phyloP scores from a whole-genome alignment of 768 basidiomycete genomes.

The Mycena latifolia region DNA sequence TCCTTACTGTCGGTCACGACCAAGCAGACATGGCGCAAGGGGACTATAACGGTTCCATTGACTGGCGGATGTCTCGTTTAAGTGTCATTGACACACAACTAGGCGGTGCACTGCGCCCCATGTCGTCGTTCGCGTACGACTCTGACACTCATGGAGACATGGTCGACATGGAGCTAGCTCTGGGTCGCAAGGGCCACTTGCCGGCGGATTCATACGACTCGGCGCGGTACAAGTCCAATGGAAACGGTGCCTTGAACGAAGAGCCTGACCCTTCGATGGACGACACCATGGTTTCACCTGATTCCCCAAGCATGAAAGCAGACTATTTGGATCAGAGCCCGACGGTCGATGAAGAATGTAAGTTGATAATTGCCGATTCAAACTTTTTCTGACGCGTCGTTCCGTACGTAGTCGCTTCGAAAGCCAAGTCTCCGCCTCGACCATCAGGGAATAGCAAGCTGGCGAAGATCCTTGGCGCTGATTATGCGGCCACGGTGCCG shows the following conservation, averaged over 20 bases:
- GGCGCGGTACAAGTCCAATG: conserved; percentile 23
- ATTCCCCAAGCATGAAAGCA: conserved; percentile 15
- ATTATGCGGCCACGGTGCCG: conserved; percentile 55
- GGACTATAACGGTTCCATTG: conserved; percentile 81
- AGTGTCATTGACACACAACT: conserved; percentile 69
- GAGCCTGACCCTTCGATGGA: conserved; percentile 34
- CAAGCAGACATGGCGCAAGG: conserved; percentile 78
- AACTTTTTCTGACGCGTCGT: conserved; percentile 15
- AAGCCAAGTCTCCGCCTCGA: conserved; percentile 47
- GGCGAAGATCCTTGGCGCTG: conserved; percentile 73
- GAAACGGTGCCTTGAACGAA: conserved; percentile 24
- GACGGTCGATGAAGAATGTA: conserved; percentile 50
- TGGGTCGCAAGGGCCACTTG: conserved; percentile 49
- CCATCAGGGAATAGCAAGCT: conserved; percentile 66
- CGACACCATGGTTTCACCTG: conserved; percentile 31
- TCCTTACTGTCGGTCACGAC: conserved; percentile 75
- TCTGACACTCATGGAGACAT: conserved; percentile 63
- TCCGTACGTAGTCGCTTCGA: conserved; percentile 31
- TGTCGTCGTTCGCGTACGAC: conserved; percentile 49
- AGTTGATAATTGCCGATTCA: too few relatives aligned
- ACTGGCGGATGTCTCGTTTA: conserved; percentile 80
- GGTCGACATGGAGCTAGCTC: conserved; percentile 68
- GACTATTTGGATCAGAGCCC: conserved; percentile 16
- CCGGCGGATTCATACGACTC: conserved; percentile 39
- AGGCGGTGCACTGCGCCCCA: conserved; percentile 52